These are phyloP conservation scores for Acanthamoeba triangularis DNA, from an alignment of 208 protist species.

Conservation along the genomic window DNA sequence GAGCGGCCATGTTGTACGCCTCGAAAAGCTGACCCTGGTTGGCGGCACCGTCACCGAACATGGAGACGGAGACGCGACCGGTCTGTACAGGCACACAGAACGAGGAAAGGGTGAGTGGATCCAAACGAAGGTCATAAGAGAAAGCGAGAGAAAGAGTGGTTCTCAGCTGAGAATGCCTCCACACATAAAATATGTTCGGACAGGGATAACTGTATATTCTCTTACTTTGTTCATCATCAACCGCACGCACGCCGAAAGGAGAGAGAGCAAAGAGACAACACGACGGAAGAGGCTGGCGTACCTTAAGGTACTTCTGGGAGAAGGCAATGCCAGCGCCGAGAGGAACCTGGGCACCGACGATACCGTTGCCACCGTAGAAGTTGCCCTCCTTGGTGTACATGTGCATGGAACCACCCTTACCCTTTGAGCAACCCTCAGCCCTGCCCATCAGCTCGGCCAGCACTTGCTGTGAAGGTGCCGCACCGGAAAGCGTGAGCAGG, in stretches of 20 bases:
- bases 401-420: conserved; percentile 99
- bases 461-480: neutral
- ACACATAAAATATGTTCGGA: neutral
- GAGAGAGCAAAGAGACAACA: neutral
- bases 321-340: conserved; percentile 97
- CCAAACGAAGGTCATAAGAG: neutral
- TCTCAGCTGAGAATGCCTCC: conserved; percentile 1
- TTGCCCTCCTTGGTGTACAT: conserved; percentile 96
- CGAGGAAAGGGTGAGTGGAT: neutral
- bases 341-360: conserved; percentile 98
- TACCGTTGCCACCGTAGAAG: conserved; percentile 99
- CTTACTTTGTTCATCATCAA: conserved; percentile 4
- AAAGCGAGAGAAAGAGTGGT: neutral
- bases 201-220: conserved; percentile 32
- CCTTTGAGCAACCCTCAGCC: conserved; percentile 94
- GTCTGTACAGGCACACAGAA: conserved; percentile 89
- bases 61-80: conserved; percentile 94
- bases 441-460: conserved; percentile 96
- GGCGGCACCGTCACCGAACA: conserved; percentile 98
- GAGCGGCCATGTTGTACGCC: conserved; percentile 98
- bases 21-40: conserved; percentile 99
- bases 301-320: conserved; percentile 89
- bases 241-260: neutral
- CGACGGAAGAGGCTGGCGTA: neutral
- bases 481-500: conserved; percentile 84